Evolutionary conservation across 139 green algal species (phyloP).

Genomic region (Chlamydomonas eustigma): DNA sequence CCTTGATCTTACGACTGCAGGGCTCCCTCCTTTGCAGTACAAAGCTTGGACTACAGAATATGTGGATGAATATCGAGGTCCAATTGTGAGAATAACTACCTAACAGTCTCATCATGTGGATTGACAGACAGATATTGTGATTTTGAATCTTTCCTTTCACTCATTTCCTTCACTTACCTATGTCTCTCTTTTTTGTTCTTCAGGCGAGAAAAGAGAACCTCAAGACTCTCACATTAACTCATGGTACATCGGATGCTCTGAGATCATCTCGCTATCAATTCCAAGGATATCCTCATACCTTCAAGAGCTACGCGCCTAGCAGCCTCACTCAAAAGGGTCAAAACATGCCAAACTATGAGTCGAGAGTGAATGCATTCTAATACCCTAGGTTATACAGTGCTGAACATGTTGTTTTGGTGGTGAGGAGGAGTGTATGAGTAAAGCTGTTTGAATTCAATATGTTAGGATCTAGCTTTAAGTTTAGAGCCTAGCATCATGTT

Average conservation of each 20-base stretch:
- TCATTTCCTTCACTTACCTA: no score
- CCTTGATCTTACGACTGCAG: no score
- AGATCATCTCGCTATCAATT: neutral
- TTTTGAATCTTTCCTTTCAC: no score
- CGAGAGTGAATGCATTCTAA: neutral
- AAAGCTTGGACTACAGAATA: neutral
- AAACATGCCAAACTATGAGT: conserved; percentile 5
- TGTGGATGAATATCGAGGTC: neutral
- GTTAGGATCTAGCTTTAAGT: no score
- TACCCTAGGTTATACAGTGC: no score
- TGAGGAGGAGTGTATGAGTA: no score
- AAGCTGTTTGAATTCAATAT: no score
- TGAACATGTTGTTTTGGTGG: no score
- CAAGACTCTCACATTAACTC: neutral
- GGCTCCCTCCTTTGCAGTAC: neutral
- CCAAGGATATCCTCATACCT: conserved; percentile 3
- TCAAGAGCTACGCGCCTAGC: conserved; percentile 6
- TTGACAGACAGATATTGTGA: no score
- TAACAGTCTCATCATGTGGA: no score
- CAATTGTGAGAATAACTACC: neutral
- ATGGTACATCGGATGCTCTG: neutral
- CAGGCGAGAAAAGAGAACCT: neutral
- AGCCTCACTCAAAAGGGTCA: neutral
- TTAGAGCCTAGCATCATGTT: no score
- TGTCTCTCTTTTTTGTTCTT: no score